Base-by-base conservation (phyloP, 331 rosid species). In the Saraca asoca region DNA sequence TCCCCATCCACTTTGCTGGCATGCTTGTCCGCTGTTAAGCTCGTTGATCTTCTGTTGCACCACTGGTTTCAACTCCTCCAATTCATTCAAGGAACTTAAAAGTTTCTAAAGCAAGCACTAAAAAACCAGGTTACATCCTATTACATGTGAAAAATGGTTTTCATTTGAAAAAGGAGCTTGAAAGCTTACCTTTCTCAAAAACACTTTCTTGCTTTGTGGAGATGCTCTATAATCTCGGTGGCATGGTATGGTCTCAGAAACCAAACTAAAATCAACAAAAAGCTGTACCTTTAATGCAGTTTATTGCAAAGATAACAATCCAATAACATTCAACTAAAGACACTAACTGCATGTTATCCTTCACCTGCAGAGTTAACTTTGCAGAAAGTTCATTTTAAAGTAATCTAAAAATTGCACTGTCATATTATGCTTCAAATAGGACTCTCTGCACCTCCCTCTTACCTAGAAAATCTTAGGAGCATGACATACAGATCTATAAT, bases 391-490 rank as follows among this genome's bases (percentile, higher is more conserved):
- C 31, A 24, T 24, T 24, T 3, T 1, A 3, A 24, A 24, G 3
- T 3, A 24, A 24, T 24, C 31, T 24, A 24, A 24, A 1, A 24
- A 24, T 24, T 24, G 31, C 24, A 64, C 5, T 35, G 43, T 38
- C 34, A 60, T 31, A 37, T 12, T 15, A 41, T 7, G 24, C 7
- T 57, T 45, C 70, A 71, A 74, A 71, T 24, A 66, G 5, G 17
- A 38, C 64, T 41, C 50, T 49, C 18, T 1, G 65, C 37, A 49
- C 57, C 57, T 43, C 50, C 62, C 43, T 11, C 51, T 44, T 85
- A 93, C 98, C 98, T 85, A 61, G 98, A 93, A 81, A 80, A 93
- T 66, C 98, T 81, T 71, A 93, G 83, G 68, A 93, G 96, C 96
- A 93, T 89, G 56, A 87, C 86, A 60, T 93, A 93, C 45, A 93